These are phyloP conservation scores for Boletus huronensis DNA, from an alignment of 768 basidiomycete genomes.

Conservation along the genomic window DNA sequence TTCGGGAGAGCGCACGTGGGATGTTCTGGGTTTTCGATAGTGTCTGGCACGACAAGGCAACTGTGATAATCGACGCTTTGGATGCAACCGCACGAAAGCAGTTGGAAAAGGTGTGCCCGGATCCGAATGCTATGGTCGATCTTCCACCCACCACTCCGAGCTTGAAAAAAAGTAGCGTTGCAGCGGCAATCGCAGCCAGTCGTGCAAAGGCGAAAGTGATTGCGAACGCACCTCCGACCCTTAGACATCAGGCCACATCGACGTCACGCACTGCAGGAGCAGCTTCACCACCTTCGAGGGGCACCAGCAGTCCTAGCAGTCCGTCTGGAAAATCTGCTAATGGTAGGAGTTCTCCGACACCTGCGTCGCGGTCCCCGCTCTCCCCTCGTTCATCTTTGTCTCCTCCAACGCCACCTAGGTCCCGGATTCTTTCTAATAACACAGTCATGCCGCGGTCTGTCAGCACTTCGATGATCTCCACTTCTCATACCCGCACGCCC, in stretches of 20 bases:
- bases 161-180: slow-evolving; percentile 76
- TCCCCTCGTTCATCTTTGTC: slow-evolving; percentile 48
- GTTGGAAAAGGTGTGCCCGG: slow-evolving; percentile 81
- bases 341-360: slow-evolving; percentile 37
- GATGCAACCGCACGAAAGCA: slow-evolving; percentile 73
- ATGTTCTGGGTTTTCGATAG: slow-evolving; percentile 79
- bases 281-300: slow-evolving; percentile 40
- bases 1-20: slow-evolving; percentile 66
- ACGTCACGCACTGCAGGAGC: slow-evolving; percentile 51
- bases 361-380: slow-evolving; percentile 42
- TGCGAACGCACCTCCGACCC: slow-evolving; percentile 73
- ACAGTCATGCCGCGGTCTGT: slow-evolving; percentile 40
- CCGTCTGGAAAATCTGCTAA: slow-evolving; percentile 42
- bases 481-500: slow-evolving; percentile 42
- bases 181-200: slow-evolving; percentile 86
- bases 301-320: slow-evolving; percentile 39
- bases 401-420: slow-evolving; percentile 41
- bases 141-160: slow-evolving; percentile 52
- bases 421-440: slow-evolving; percentile 41
- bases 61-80: slow-evolving; percentile 57
- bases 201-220: slow-evolving; percentile 84
- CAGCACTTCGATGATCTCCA: slow-evolving; percentile 31
- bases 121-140: slow-evolving; percentile 40
- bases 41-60: slow-evolving; percentile 73
- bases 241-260: slow-evolving; percentile 81